Base-by-base conservation (phyloP, 345 rosid genomes). In the Capsella bursapastoris region DNA sequence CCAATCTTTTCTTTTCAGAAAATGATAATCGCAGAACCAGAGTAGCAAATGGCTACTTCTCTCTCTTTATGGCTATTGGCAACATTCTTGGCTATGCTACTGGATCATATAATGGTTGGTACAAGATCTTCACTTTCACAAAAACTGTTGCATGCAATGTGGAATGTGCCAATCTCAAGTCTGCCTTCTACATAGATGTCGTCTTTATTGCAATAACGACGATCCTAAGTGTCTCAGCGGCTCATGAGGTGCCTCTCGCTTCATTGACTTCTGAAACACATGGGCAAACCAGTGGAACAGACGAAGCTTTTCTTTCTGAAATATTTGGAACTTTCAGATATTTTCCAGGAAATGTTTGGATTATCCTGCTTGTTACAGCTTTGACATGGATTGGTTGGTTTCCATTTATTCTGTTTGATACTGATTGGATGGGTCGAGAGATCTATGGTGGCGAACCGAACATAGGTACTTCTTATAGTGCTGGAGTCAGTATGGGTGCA, bases 391-490 rank as follows among this genome's bases (percentile, higher is more conserved):
- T 87, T 45, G 95, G 96, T 67, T 90, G 98, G 96, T 92, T 92
- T 84, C 98, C 98, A 6, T 92, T 86, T 82, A 84, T 88, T 73
- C 85, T 92, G 69, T 90, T 88, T 72, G 99, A 95, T 81, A 95
- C 99, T 70, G 97, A 95, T 75, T 95, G 97, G 97, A 89, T 92
- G 97, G 98, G 99, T 59, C 81, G 98, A 76, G 97, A 95, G 84
- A 87, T 90, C 50, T 95, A 85, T 48, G 91, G 99, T 32, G 97
- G 97, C 38, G 61, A 83, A 72, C 99, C 98, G 50, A 89, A 90
- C 77, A 81, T 76, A 78, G 98, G 97, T 64, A 67, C 59, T 56
- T 72, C 37, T 49, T 95, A 95, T 59, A 85, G 70, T 76, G n/a
- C 66, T 38, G 98, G 99, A 57, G 98, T 89, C 71, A 87, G 99